Conservation (phyloP, 2,329 filamentous ascomycete genomes). For the Emericellopsis atlantica region DNA sequence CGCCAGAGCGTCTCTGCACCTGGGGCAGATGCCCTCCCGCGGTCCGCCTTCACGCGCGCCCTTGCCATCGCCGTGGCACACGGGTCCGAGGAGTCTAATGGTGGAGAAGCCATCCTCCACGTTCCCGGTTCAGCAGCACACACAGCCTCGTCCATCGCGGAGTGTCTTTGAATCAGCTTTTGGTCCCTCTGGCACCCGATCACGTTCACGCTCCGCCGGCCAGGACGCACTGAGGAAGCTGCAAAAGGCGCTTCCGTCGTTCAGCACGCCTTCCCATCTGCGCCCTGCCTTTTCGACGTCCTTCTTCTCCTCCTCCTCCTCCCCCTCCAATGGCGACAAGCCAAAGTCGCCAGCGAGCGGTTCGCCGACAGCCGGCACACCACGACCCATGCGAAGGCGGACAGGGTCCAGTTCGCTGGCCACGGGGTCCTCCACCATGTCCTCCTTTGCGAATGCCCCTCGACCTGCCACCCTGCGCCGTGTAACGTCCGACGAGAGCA, state of each 20-base stretch:
- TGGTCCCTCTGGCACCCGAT: constrained; percentile 22
- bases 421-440: not conserved
- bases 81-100: constrained; percentile 7
- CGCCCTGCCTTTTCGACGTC: constrained; percentile 29
- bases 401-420: not conserved
- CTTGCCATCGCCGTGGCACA: constrained; percentile 16
- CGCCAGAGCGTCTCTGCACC: not conserved
- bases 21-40: not conserved
- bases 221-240: constrained; percentile 44
- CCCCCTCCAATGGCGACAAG: constrained; percentile 11
- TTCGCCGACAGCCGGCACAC: not conserved
- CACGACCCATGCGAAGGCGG: not conserved
- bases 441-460: not conserved
- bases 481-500: constrained; percentile 51
- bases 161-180: constrained; percentile 31
- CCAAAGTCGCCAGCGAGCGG: not conserved
- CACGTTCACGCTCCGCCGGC: constrained; percentile 40
- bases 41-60: not conserved
- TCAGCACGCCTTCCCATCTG: constrained; percentile 19
- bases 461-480: constrained; percentile 15
- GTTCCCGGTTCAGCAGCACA: constrained; percentile 3
- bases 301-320: constrained; percentile 20
- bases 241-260: constrained; percentile 42
- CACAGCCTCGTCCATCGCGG: constrained; percentile 7
- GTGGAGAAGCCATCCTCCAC: not conserved